phyloP scores from a whole-genome alignment of 345 rosid genomes.

The Aegle marmelos region DNA sequence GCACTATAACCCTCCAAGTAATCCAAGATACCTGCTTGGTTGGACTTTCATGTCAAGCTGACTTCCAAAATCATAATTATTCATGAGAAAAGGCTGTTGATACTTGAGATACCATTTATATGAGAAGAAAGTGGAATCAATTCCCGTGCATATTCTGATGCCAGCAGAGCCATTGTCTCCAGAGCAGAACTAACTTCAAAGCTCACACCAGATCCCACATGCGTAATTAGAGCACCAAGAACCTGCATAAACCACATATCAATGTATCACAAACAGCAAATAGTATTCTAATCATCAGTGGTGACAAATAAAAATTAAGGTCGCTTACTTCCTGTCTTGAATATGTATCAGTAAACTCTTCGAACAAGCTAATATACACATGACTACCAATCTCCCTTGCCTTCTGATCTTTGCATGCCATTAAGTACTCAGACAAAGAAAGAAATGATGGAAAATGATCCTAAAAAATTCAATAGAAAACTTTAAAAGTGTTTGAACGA shows the following conservation, averaged over 20 bases:
- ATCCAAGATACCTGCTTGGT: slow-evolving; percentile 70
- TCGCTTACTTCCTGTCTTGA: slow-evolving; percentile 71
- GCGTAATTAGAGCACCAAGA: slow-evolving; percentile 75
- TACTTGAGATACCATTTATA: slow-evolving; percentile 55
- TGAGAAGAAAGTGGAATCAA: slow-evolving; percentile 71
- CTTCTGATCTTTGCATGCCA: slow-evolving; percentile 75
- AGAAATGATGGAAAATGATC: slow-evolving; percentile 68
- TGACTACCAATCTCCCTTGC: slow-evolving; percentile 69
- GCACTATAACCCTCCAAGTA: slow-evolving; percentile 76
- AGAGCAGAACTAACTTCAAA: slow-evolving; percentile 74
- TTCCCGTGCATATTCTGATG: slow-evolving; percentile 52
- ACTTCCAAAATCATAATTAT: neutral
- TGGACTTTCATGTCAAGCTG: slow-evolving; percentile 14
- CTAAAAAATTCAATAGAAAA: slow-evolving; percentile 32
- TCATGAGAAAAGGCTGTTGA: neutral
- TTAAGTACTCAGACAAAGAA: slow-evolving; percentile 65
- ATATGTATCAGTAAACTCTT: slow-evolving; percentile 58
- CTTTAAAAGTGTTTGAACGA: slow-evolving; percentile 9
- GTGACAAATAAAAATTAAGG: neutral
- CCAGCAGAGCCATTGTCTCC: slow-evolving; percentile 60
- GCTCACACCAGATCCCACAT: slow-evolving; percentile 76
- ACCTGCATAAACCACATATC: slow-evolving; percentile 43
- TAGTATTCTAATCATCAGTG: neutral
- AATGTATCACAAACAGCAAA: neutral
- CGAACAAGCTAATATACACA: slow-evolving; percentile 57